Base-by-base conservation (phyloP, 2,329 filamentous ascomycete genomes). In the Microsporum canis region DNA sequence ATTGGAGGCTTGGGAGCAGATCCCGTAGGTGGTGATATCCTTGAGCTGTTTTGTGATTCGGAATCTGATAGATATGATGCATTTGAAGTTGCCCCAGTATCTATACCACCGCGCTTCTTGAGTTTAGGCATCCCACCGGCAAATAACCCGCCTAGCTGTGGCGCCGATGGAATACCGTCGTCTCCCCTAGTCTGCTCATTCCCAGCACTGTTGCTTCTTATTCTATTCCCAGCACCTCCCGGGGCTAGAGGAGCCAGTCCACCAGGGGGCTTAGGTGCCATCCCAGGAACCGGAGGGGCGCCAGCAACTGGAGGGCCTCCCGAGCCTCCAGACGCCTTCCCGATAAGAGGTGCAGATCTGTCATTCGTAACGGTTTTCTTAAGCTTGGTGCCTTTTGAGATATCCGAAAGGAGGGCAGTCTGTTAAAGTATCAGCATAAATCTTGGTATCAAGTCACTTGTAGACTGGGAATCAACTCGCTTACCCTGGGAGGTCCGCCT, bases 121-220 rank as follows among this genome's bases (percentile, higher is more conserved):
- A 99, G 73, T 77, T 96, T 97, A 2, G 94, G 94, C 84, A 97
- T 97, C 41, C 92, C 94, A 39, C 90, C 91, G 0, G 89, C 90
- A 71, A 99, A 96, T 31, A 99, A 74, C 0, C 94, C 94, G 34
- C 80, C 92, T 8, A 97, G 75, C 71, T 96, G 92, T 8, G 91
- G 90, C 56, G 89, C 84, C 23, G 84, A 74, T 27, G 86, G 71
- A 43, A 71, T 70, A 63, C 79, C 76, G 64, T 77, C 75, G 53
- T 80, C 79, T 59, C 69, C 68, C 33, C 69, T 71, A 14, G 72
- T 68, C 14, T 70, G 68, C 33, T 69, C 71, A 65, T 65, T 64
- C 7, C 80, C 80, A 59, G 83, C 82, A 72, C 91, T 96, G 72
- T 94, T 91, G 74, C 90, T 95, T 71, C 91, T 83, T 62, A 84